phyloP scores from a whole-genome alignment of 805 yeast species.

The Sungouiella thailandica region DNA sequence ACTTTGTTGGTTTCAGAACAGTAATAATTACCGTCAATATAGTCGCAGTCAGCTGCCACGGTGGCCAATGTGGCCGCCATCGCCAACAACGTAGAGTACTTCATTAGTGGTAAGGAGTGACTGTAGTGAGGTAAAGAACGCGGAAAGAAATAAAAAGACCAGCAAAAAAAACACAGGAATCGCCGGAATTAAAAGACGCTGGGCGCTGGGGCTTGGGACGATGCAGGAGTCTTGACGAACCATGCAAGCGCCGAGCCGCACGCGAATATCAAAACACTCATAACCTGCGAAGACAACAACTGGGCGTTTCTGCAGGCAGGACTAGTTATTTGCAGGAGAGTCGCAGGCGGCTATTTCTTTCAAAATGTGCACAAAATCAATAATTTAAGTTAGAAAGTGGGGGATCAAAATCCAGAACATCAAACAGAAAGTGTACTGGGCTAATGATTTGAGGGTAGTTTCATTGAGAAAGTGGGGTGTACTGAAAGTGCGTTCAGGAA shows the following conservation, averaged over 20 bases:
- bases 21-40: conserved; percentile 74
- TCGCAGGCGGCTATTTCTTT: no score
- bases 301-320: no score
- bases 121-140: conserved; percentile 3
- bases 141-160: conserved; percentile 4
- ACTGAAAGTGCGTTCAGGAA: no score
- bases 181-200: neutral
- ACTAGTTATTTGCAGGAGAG: no score
- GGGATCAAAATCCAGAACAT: no score
- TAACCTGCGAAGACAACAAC: neutral
- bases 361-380: no score
- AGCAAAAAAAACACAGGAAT: conserved; percentile 1
- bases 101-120: conserved; percentile 9
- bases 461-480: no score
- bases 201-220: neutral
- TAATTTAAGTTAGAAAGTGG: no score
- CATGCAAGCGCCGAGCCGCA: neutral
- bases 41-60: conserved; percentile 38
- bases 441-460: no score
- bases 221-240: neutral
- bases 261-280: neutral
- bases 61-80: conserved; percentile 14
- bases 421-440: no score
- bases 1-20: conserved; percentile 68
- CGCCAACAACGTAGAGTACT: conserved; percentile 13